A percentile compares a stretch with the other conserved stretches of the same genome.
These are phyloP conservation scores for Cordyceps farinosa DNA, from an alignment of 2,329 filamentous ascomycete species.

Conservation along the genomic window DNA sequence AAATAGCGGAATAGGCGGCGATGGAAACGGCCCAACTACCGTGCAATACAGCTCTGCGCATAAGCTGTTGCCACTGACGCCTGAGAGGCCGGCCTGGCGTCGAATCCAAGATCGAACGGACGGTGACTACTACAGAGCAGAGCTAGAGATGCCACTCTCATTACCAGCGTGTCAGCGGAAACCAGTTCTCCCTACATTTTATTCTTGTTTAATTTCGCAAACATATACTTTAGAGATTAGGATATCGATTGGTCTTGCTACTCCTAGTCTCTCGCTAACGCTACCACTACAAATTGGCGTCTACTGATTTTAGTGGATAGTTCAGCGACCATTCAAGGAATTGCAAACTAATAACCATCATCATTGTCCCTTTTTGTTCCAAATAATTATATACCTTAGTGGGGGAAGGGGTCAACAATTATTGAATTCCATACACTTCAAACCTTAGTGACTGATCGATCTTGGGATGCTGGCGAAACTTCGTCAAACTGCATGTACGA, in stretches of 20 bases:
- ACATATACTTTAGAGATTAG: conserved; percentile 1
- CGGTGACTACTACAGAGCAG: background rate
- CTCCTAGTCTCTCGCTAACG: background rate
- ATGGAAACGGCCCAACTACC: background rate
- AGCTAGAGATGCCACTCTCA: background rate
- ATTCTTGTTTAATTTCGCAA: conserved; percentile 7
- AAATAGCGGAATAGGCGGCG: background rate
- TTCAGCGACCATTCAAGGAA: background rate
- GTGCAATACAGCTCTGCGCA: conserved; percentile 1
- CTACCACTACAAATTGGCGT: conserved; percentile 12
- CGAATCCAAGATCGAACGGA: background rate
- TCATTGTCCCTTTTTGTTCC: no score
- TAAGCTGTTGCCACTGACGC: background rate
- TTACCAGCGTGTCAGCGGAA: conserved; percentile 3
- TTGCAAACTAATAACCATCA: no score
- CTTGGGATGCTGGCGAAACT: no score
- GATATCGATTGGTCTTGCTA: background rate
- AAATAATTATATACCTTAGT: no score
- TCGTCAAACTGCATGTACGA: no score
- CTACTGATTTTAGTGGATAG: background rate
- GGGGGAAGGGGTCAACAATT: no score
- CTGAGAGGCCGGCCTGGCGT: background rate
- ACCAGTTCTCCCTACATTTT: conserved; percentile 5
- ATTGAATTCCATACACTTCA: no score
- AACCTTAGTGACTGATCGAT: no score